Evolutionary conservation across 768 basidiomycete species (phyloP).

Genomic region (Phallus indusiatus): DNA sequence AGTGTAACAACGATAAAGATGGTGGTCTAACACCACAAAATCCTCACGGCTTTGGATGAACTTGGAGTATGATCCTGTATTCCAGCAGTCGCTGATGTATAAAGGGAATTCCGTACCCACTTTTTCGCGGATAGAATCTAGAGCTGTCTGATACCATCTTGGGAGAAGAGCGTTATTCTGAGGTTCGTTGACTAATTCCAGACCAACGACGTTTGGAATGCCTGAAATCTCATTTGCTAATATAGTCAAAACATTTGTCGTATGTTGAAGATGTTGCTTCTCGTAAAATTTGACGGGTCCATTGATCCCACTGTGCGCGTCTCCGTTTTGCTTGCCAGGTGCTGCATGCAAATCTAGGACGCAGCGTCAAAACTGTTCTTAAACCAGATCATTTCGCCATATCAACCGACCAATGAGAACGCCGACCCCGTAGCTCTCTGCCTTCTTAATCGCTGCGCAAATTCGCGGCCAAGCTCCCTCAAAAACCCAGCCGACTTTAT

Average conservation of each 20-base stretch:
- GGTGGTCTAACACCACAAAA: conserved; percentile 66
- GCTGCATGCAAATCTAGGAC: conserved; percentile 59
- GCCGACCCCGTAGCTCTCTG: conserved; percentile 50
- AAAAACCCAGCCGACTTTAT: conserved; percentile 38
- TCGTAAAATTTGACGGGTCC: conserved; percentile 40
- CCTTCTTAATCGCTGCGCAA: conserved; percentile 47
- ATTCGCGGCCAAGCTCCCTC: conserved; percentile 62
- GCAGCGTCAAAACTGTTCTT: neutral
- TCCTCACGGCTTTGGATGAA: conserved; percentile 28
- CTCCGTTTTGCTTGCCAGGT: conserved; percentile 65
- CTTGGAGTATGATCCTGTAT: conserved; percentile 50
- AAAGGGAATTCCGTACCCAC: conserved; percentile 52
- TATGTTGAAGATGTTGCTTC: conserved; percentile 34
- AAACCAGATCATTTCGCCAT: neutral
- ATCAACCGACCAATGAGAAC: conserved; percentile 52
- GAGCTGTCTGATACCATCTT: conserved; percentile 53
- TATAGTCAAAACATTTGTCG: conserved; percentile 37
- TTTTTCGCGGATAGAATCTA: conserved; percentile 36
- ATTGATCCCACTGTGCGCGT: conserved; percentile 53
- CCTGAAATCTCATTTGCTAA: conserved; percentile 30
- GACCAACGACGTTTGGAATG: conserved; percentile 38
- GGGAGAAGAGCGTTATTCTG: conserved; percentile 39
- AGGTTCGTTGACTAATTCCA: conserved; percentile 56
- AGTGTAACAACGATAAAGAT: conserved; percentile 78
- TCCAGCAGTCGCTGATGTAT: conserved; percentile 73